Evolutionary conservation across 495 filamentous ascomycete species (phyloP).

Genomic region (Neurospora terricola): DNA sequence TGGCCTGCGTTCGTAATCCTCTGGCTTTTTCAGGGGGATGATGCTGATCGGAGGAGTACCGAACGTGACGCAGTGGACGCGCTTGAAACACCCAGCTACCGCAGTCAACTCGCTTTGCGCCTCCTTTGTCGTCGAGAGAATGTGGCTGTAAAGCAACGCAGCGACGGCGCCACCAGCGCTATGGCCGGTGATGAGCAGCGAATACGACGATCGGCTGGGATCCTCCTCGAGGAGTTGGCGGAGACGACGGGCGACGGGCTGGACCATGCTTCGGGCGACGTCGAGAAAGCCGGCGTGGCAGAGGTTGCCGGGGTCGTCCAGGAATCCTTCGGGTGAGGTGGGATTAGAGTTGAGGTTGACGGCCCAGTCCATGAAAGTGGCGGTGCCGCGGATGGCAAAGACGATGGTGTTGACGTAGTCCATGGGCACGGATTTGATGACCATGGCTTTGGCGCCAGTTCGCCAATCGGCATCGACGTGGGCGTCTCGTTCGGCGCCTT

Average conservation of each 20-base stretch:
- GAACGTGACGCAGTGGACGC: conserved; percentile 74
- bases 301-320: conserved; percentile 65
- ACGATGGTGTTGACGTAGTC: conserved; percentile 69
- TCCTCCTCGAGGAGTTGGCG: conserved; percentile 58
- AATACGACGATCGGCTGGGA: conserved; percentile 53
- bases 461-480: conserved; percentile 61
- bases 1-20: conserved; percentile 14
- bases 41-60: conserved; percentile 69
- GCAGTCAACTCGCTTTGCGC: conserved; percentile 55
- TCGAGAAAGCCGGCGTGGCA: conserved; percentile 72
- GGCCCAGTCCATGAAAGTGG: conserved; percentile 74
- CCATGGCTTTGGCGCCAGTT: conserved; percentile 71
- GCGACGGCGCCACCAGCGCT: conserved; percentile 78
- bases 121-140: conserved; percentile 47
- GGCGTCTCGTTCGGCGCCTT: conserved; percentile 46
- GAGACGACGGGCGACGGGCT: conserved; percentile 57
- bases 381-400: conserved; percentile 69
- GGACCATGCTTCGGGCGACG: conserved; percentile 66
- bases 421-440: conserved; percentile 65
- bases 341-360: conserved; percentile 66
- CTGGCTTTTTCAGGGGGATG: conserved; percentile 52
- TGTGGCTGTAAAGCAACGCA: conserved; percentile 65
- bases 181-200: conserved; percentile 73
- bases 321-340: conserved; percentile 49
- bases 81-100: conserved; percentile 59